Percentiles rank a stretch among this genome's conserved stretches.
These are phyloP conservation scores for Morella rubra DNA, from an alignment of 306 rosid genomes.

Conservation along the genomic window DNA sequence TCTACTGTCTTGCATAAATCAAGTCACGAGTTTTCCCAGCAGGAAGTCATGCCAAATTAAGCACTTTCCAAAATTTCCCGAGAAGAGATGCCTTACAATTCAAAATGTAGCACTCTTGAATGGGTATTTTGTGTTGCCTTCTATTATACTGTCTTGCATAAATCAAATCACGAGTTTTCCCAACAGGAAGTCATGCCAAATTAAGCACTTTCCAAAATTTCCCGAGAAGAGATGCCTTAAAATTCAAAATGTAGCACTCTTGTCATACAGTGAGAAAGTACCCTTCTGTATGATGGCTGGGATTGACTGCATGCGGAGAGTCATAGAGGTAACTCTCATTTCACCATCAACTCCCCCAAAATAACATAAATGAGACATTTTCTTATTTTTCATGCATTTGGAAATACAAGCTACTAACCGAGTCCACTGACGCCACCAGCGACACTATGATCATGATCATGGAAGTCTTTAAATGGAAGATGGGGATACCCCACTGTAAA, in stretches of 20 bases:
- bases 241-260: not conserved
- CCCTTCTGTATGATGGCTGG: not conserved
- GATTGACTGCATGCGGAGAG: not conserved
- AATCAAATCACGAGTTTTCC: not conserved
- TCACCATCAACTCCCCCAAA: not conserved
- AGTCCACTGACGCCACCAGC: slow-evolving; percentile 84
- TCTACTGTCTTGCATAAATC: not conserved
- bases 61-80: not conserved
- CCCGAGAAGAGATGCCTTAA: not conserved
- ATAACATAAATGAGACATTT: not conserved
- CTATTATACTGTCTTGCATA: not conserved
- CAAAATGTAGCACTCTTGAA: not conserved
- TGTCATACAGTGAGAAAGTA: too few species aligned
- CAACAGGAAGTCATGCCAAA: slow-evolving; percentile 10
- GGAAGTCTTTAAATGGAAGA: slow-evolving; percentile 78
- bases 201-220: not conserved
- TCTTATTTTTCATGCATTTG: not conserved
- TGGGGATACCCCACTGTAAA: slow-evolving; percentile 85
- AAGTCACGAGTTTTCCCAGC: not conserved
- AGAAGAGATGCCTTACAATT: not conserved
- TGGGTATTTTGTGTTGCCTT: not conserved
- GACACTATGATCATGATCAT: slow-evolving; percentile 75
- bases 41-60: slow-evolving; percentile 16
- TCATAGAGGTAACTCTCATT: not conserved
- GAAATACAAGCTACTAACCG: slow-evolving; percentile 45